Evolutionary conservation across 345 rosid species (phyloP).

Genomic region (Limnanthes douglasii): DNA sequence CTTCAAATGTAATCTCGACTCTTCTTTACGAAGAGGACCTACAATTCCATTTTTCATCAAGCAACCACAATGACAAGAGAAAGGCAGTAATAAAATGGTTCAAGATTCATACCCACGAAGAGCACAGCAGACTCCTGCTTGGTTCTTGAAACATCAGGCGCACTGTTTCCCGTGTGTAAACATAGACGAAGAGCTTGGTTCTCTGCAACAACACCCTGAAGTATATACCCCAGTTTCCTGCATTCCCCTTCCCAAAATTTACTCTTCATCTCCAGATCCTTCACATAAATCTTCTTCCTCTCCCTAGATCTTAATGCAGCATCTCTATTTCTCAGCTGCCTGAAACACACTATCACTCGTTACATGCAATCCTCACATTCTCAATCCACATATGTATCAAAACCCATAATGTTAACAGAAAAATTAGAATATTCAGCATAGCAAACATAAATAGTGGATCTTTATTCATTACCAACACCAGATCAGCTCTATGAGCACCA

Average conservation of each 20-base stretch:
- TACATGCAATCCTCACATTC: neutral
- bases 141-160: conserved; percentile 47
- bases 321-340: conserved; percentile 83
- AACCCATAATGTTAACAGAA: too few species aligned
- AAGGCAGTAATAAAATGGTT: neutral
- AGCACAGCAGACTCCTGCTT: conserved; percentile 99
- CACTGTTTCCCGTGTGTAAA: conserved; percentile 33
- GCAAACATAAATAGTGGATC: too few species aligned
- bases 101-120: conserved; percentile 58
- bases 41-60: too few species aligned
- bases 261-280: conserved; percentile 72
- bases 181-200: conserved; percentile 57
- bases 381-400: too few species aligned
- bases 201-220: conserved; percentile 59
- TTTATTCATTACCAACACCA: too few species aligned
- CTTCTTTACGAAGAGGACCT: neutral
- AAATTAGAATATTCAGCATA: too few species aligned
- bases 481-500: too few species aligned
- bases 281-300: conserved; percentile 64
- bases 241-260: conserved; percentile 75
- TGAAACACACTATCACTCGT: conserved; percentile 14
- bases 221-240: conserved; percentile 58
- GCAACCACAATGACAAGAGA: neutral
- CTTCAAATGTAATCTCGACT: neutral
- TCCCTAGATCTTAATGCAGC: conserved; percentile 81